Conservation (phyloP, 1,139 yeast genomes). For the Sugiyamaella xylanicola region DNA sequence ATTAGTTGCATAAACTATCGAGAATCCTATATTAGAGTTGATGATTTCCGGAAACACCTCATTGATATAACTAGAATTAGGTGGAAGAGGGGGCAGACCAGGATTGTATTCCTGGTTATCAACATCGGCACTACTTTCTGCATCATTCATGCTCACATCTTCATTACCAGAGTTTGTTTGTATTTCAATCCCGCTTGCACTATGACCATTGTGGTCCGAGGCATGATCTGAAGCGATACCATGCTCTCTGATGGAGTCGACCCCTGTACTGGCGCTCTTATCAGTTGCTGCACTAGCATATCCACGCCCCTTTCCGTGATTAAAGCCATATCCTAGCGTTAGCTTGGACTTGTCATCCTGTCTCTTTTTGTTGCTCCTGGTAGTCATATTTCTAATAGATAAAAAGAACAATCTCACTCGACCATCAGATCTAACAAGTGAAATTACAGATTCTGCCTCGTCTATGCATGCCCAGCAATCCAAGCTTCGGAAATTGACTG, state of each 20-base stretch:
- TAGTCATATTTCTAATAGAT: constrained; percentile 3
- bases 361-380: neutral
- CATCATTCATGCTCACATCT: neutral
- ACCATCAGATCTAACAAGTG: constrained; percentile 12
- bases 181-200: no score
- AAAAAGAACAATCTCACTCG: constrained; percentile 7
- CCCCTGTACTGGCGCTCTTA: no score
- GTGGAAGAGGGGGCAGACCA: neutral
- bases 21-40: neutral
- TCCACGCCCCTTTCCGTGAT: no score
- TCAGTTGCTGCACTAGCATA: no score
- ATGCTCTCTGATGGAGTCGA: no score
- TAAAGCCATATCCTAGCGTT: neutral
- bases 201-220: no score
- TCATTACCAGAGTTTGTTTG: no score
- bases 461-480: constrained; percentile 11
- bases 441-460: neutral
- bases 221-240: no score
- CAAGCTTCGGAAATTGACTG: neutral
- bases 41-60: constrained; percentile 7
- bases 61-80: neutral
- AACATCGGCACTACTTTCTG: neutral
- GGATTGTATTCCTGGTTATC: no score
- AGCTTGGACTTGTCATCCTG: neutral
- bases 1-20: neutral